Conservation (phyloP, 495 filamentous ascomycete species). For the Penicillium cosmopolitanum region DNA sequence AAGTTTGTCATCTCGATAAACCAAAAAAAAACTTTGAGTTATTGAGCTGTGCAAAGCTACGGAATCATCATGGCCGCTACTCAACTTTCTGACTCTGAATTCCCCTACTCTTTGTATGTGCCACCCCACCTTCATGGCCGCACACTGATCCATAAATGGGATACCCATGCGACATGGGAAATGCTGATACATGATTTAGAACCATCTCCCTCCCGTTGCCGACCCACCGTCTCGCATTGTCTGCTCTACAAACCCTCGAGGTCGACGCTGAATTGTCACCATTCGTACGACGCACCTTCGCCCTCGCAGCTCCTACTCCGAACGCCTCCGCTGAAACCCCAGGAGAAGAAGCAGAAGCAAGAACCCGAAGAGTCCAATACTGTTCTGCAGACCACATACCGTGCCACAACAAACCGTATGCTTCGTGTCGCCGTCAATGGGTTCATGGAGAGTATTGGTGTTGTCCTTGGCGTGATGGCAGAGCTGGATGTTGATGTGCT, state of each 20-base stretch:
- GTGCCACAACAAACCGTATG: slow-evolving; percentile 93
- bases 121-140: slow-evolving; percentile 5
- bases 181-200: slow-evolving; percentile 46
- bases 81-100: slow-evolving; percentile 51
- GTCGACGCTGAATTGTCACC: slow-evolving; percentile 91
- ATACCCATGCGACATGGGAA: not conserved
- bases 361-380: slow-evolving; percentile 49
- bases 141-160: not conserved
- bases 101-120: slow-evolving; percentile 73
- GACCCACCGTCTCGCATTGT: slow-evolving; percentile 73
- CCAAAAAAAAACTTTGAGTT: no score
- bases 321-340: slow-evolving; percentile 27
- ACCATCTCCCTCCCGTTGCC: slow-evolving; percentile 84
- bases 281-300: slow-evolving; percentile 73
- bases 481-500: slow-evolving; percentile 89
- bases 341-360: slow-evolving; percentile 32
- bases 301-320: slow-evolving; percentile 46
- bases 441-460: slow-evolving; percentile 89
- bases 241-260: slow-evolving; percentile 72
- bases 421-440: slow-evolving; percentile 95
- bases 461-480: slow-evolving; percentile 83
- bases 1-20: no score
- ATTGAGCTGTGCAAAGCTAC: no score
- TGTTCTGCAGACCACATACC: slow-evolving; percentile 75
- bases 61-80: slow-evolving; percentile 24